Conservation (phyloP, 306 rosid genomes). For the Fragaria vesca region DNA sequence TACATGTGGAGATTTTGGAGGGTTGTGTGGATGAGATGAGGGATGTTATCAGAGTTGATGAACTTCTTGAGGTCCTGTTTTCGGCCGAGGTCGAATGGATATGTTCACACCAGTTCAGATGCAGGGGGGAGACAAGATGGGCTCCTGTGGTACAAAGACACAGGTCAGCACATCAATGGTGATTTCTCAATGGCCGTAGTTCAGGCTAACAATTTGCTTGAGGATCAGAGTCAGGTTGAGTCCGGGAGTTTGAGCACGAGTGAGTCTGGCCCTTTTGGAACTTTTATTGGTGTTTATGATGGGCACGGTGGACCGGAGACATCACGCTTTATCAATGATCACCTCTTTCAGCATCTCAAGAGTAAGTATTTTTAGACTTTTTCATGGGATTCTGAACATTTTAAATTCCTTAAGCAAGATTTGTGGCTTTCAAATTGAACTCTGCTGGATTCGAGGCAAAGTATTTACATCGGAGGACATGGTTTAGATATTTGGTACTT, state of each 20-base stretch:
- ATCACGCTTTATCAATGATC: conserved; percentile 44
- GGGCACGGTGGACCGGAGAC: conserved; percentile 64
- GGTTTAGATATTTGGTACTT: background rate
- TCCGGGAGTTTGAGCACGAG: conserved; percentile 44
- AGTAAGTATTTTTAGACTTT: conserved; percentile 31
- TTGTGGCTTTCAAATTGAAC: background rate
- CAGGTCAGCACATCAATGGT: conserved; percentile 47
- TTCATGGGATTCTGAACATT: background rate
- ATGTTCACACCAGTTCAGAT: conserved; percentile 37
- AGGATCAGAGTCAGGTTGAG: conserved; percentile 61
- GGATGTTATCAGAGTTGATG: conserved; percentile 56
- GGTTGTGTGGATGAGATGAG: conserved; percentile 54
- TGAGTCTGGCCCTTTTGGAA: conserved; percentile 48
- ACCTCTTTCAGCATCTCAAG: conserved; percentile 53
- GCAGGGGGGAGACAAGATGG: conserved; percentile 42
- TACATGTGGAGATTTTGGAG: conserved; percentile 71
- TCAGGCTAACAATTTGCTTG: conserved; percentile 59
- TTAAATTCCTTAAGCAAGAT: background rate
- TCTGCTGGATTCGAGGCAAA: background rate
- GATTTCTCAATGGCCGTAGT: conserved; percentile 56
- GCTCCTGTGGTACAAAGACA: conserved; percentile 56
- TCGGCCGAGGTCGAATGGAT: conserved; percentile 47
- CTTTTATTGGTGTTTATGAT: conserved; percentile 52
- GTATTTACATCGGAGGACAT: background rate
- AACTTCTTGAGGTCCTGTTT: conserved; percentile 53